Evolutionary conservation across 345 rosid genomes (phyloP).

Genomic region (Gossypium turneri): DNA sequence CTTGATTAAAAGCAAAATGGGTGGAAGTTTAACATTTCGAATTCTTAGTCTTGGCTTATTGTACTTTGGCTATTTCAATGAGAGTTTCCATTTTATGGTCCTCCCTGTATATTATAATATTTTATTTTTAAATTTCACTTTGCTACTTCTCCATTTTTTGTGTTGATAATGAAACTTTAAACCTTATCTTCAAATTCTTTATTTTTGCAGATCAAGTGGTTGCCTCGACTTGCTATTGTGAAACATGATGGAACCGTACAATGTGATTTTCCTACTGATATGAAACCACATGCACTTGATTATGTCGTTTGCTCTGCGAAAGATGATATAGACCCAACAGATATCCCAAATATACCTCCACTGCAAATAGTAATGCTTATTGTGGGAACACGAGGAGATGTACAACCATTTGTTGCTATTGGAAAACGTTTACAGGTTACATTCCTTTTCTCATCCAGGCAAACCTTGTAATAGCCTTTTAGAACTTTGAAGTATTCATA

Average conservation of each 20-base stretch:
- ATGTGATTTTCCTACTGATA: slow-evolving; percentile 75
- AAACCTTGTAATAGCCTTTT: slow-evolving; percentile 1
- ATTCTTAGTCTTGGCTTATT: not conserved
- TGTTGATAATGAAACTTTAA: not conserved
- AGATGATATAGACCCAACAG: slow-evolving; percentile 57
- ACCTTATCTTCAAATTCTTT: not conserved
- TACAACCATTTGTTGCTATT: slow-evolving; percentile 86
- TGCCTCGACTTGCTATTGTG: slow-evolving; percentile 88
- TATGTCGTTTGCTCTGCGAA: slow-evolving; percentile 34
- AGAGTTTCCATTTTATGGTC: not conserved
- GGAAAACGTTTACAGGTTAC: slow-evolving; percentile 78
- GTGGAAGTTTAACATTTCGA: not conserved
- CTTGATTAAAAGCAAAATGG: not conserved
- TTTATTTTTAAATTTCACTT: not conserved
- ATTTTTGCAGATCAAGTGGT: slow-evolving; percentile 60
- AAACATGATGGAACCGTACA: slow-evolving; percentile 94
- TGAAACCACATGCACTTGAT: slow-evolving; percentile 45
- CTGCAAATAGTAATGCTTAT: slow-evolving; percentile 61
- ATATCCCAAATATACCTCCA: slow-evolving; percentile 54
- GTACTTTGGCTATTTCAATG: not conserved
- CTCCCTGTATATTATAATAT: not conserved
- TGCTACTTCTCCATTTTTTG: not conserved
- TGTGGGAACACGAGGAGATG: slow-evolving; percentile 91
- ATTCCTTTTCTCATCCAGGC: not conserved
- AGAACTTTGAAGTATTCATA: not conserved